phyloP scores from a whole-genome alignment of 768 basidiomycete genomes.

The Zangia roseola region DNA sequence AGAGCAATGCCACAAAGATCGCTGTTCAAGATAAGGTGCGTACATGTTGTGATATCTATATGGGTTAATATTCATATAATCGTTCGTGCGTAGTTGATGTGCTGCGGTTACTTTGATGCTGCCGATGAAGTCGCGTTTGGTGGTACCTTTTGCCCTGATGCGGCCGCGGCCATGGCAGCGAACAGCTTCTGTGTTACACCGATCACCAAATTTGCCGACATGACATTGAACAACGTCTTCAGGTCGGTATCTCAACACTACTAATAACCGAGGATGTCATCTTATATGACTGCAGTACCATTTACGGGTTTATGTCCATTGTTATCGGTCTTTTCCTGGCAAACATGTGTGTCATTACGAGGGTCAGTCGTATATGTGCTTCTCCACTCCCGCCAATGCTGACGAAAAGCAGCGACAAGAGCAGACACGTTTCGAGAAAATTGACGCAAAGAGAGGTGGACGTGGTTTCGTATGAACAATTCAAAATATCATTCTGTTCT shows the following conservation, averaged over 20 bases:
- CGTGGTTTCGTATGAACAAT: constrained; percentile 72
- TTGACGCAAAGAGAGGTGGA: constrained; percentile 87
- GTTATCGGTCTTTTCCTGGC: constrained; percentile 73
- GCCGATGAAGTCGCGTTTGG: constrained; percentile 57
- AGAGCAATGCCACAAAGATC: constrained; percentile 46
- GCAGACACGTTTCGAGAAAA: constrained; percentile 81
- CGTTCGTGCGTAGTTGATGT: constrained; percentile 54
- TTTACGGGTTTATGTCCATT: constrained; percentile 85
- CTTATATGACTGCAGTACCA: constrained; percentile 38
- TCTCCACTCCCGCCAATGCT: not conserved
- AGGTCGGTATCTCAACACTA: constrained; percentile 48
- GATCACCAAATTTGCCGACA: constrained; percentile 65
- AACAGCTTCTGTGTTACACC: constrained; percentile 71
- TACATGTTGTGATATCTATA: not conserved
- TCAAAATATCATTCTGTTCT: not conserved
- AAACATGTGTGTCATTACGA: constrained; percentile 84
- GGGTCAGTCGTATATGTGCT: constrained; percentile 37
- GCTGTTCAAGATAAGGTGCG: constrained; percentile 72
- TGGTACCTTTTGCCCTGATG: constrained; percentile 58
- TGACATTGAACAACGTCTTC: constrained; percentile 77
- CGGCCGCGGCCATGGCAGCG: constrained; percentile 32
- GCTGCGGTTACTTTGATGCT: constrained; percentile 84
- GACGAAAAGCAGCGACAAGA: constrained; percentile 60
- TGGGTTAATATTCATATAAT: not conserved
- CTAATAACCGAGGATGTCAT: not conserved